A percentile compares a stretch with the other conserved stretches of the same genome.
phyloP scores from a whole-genome alignment of 129 eudicot species.

The carrot (Daucus carota) region DH1_v3.0 NC_030386.2:27224001-27224500 shows the following conservation, averaged over 20 bases:
- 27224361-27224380: conserved; percentile 84
- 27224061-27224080: conserved; percentile 42
- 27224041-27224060: conserved; percentile 59
- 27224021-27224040: conserved; percentile 59
- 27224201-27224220: conserved; percentile 57
- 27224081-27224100: conserved; percentile 48
- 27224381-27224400: conserved; percentile 86
- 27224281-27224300: conserved; percentile 69
- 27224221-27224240: conserved; percentile 78
- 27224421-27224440: conserved; percentile 87
- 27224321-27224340: conserved; percentile 55
- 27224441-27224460: conserved; percentile 72
- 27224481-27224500: conserved; percentile 83
- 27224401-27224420: conserved; percentile 82
- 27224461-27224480: conserved; percentile 74
- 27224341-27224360: conserved; percentile 68
- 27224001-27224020: conserved; percentile 48
- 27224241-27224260: conserved; percentile 67
- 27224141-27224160: conserved; percentile 39
- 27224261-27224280: conserved; percentile 71
- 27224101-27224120: conserved; percentile 42
- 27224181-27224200: conserved; percentile 44
- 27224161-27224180: conserved; percentile 30
- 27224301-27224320: conserved; percentile 58
- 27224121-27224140: conserved; percentile 61